These are phyloP conservation scores for Fusarium sp. DNA, from an alignment of 2,329 filamentous ascomycete species.

Conservation along the genomic window DNA sequence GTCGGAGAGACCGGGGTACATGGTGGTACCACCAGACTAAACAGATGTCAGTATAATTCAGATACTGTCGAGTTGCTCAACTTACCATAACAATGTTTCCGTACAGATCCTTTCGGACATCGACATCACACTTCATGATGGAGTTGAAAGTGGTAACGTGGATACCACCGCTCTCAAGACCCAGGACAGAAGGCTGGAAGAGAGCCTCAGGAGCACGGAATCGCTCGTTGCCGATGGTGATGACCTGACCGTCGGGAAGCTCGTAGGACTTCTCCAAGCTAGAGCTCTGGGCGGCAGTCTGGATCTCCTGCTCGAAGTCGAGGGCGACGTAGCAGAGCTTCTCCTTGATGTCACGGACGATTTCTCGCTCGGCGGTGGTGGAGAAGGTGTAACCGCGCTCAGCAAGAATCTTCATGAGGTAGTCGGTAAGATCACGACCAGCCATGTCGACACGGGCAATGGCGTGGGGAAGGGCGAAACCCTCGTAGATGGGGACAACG, in stretches of 20 bases:
- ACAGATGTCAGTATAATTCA: slow-evolving; percentile 47
- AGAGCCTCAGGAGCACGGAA: slow-evolving; percentile 99
- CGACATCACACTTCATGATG: slow-evolving; percentile 99
- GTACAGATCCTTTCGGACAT: slow-evolving; percentile 99
- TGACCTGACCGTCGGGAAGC: slow-evolving; percentile 99
- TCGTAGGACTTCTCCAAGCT: slow-evolving; percentile 99
- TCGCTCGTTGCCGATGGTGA: slow-evolving; percentile 99
- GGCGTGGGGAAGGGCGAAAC: slow-evolving; percentile 99
- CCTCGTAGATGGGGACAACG: slow-evolving; percentile 99
- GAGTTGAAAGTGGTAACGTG: slow-evolving; percentile 99
- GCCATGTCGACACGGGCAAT: slow-evolving; percentile 99
- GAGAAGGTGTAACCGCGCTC: slow-evolving; percentile 99
- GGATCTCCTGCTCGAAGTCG: slow-evolving; percentile 99
- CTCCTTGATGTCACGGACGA: slow-evolving; percentile 99
- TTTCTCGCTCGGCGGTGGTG: slow-evolving; percentile 99
- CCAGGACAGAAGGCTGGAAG: slow-evolving; percentile 98
- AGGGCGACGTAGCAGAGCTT: slow-evolving; percentile 99
- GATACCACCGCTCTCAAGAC: slow-evolving; percentile 98
- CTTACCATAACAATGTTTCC: slow-evolving; percentile 99
- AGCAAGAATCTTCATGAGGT: slow-evolving; percentile 99
- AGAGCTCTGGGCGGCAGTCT: slow-evolving; percentile 99
- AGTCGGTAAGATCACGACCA: slow-evolving; percentile 99
- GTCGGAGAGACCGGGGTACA: slow-evolving; percentile 99
- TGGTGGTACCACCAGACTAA: slow-evolving; percentile 99
- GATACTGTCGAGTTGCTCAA: slow-evolving; percentile 38